Conservation (phyloP, 192 early-diverging fungal genomes). For the Linnemannia hyalina region DNA sequence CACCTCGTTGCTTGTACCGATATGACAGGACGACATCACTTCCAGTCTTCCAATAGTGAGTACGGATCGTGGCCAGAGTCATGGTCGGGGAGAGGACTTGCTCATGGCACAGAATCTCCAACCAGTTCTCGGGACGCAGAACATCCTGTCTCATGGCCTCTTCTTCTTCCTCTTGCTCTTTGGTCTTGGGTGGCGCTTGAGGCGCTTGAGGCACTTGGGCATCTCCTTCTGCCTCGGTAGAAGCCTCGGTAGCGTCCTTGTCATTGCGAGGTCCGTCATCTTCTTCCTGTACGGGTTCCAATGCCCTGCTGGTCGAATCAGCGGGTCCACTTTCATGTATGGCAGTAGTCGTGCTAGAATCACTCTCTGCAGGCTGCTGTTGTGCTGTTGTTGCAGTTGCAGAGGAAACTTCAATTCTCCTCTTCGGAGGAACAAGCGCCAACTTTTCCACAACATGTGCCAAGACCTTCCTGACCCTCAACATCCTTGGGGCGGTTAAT, state of each 20-base stretch:
- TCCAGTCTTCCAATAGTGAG: constrained; percentile 74
- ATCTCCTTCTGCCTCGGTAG: background rate
- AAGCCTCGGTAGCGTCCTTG: background rate
- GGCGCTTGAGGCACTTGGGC: background rate
- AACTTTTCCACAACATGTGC: constrained; percentile 89
- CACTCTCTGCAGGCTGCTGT: background rate
- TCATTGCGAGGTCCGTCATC: background rate
- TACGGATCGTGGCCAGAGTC: constrained; percentile 78
- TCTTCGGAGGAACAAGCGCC: constrained; percentile 56
- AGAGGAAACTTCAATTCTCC: background rate
- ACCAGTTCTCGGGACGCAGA: constrained; percentile 63
- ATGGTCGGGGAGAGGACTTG: constrained; percentile 70
- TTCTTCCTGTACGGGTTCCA: constrained; percentile 29
- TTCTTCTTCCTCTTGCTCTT: constrained; percentile 31
- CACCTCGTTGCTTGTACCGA: constrained; percentile 33
- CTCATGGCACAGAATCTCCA: constrained; percentile 74
- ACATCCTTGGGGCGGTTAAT: constrained; percentile 89
- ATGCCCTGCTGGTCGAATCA: background rate
- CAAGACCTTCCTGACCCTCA: constrained; percentile 88
- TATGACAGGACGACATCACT: constrained; percentile 71
- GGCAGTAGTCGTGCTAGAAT: background rate
- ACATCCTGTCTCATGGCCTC: constrained; percentile 24
- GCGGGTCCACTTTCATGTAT: background rate
- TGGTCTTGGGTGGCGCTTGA: background rate
- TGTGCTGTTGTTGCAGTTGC: background rate